phyloP scores from a whole-genome alignment of 2,329 filamentous ascomycete genomes.

The Byssoonygena ceratinophila region DNA sequence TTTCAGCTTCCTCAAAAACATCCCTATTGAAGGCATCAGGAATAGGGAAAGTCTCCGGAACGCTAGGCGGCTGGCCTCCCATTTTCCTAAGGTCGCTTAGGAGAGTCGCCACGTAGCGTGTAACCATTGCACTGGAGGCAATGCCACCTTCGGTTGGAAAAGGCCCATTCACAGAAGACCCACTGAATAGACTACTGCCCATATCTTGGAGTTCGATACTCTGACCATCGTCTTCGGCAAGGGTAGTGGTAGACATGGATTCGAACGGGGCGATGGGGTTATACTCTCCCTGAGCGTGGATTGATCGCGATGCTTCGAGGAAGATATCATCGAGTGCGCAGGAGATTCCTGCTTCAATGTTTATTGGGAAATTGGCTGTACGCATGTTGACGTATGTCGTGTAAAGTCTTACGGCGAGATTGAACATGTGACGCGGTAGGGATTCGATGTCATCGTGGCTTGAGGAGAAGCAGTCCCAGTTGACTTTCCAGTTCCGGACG shows the following conservation, averaged over 20 bases:
- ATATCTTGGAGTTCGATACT: neutral
- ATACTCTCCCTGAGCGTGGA: constrained; percentile 32
- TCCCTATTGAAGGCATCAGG: constrained; percentile 16
- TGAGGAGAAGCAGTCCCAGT: constrained; percentile 20
- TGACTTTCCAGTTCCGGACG: constrained; percentile 45
- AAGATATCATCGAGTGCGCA: constrained; percentile 44
- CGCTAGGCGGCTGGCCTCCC: neutral
- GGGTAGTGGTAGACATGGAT: neutral
- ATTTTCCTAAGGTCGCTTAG: neutral
- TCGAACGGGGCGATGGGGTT: constrained; percentile 25
- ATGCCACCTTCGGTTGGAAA: neutral
- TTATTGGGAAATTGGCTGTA: constrained; percentile 52
- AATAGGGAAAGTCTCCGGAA: neutral
- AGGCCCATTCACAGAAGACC: neutral
- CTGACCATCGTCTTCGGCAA: neutral
- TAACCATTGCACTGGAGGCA: neutral
- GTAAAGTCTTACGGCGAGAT: constrained; percentile 48
- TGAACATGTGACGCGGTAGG: constrained; percentile 40
- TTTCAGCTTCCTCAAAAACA: constrained; percentile 48
- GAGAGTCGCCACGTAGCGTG: neutral
- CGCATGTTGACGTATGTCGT: constrained; percentile 45
- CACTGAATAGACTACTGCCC: neutral
- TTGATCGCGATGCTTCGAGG: constrained; percentile 32
- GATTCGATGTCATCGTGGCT: constrained; percentile 13
- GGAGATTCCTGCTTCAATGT: constrained; percentile 48